phyloP scores from a whole-genome alignment of 306 rosid genomes.

The Purshia tridentata region DNA sequence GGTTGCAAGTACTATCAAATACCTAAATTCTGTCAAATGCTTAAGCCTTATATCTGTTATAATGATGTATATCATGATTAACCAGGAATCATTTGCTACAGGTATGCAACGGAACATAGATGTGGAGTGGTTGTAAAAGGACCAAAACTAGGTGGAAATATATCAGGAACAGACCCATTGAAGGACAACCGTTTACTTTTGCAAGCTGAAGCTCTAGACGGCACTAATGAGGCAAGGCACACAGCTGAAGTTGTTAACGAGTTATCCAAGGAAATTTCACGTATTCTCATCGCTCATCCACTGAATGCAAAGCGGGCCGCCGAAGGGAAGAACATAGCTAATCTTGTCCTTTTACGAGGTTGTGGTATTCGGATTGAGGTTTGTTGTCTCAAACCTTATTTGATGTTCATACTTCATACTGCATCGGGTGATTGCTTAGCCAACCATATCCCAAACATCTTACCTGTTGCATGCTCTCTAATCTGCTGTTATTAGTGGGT shows the following conservation, averaged over 20 bases:
- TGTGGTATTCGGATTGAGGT: slow-evolving; percentile 98
- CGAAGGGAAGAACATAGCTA: slow-evolving; percentile 89
- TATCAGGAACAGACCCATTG: slow-evolving; percentile 92
- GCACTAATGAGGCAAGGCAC: slow-evolving; percentile 75
- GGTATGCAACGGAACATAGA: slow-evolving; percentile 99
- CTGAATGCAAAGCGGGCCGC: slow-evolving; percentile 73
- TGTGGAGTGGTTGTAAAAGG: slow-evolving; percentile 97
- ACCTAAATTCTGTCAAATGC: background rate
- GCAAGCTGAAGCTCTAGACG: slow-evolving; percentile 88
- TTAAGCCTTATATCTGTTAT: background rate
- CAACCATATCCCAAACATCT: background rate
- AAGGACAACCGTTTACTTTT: slow-evolving; percentile 89
- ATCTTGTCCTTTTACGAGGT: slow-evolving; percentile 87
- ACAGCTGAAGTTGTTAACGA: slow-evolving; percentile 81
- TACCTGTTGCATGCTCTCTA: background rate
- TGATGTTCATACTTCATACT: background rate
- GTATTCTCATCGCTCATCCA: slow-evolving; percentile 79
- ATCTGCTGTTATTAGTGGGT: background rate
- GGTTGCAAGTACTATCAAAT: background rate
- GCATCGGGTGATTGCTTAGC: background rate
- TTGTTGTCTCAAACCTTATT: slow-evolving; percentile 20
- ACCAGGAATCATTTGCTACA: slow-evolving; percentile 24
- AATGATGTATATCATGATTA: background rate
- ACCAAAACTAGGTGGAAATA: slow-evolving; percentile 86
- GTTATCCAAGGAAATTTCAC: slow-evolving; percentile 87